Evolutionary conservation across 305 asterid genomes (phyloP).

Genomic region (Solanum hybrid): DNA sequence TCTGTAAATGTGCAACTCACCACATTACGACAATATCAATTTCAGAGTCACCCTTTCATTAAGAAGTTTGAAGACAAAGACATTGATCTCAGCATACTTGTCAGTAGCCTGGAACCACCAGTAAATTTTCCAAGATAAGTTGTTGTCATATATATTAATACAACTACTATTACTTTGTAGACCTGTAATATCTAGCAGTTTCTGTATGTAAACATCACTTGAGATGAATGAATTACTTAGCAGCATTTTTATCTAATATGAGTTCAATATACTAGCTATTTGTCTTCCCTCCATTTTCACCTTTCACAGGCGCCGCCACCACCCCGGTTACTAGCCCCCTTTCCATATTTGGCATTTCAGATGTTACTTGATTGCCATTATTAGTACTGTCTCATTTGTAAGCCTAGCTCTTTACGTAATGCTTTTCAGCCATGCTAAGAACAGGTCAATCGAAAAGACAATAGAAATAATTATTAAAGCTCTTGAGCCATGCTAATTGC

Average conservation of each 20-base stretch:
- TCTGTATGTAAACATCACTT: neutral
- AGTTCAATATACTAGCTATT: neutral
- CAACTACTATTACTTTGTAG: neutral
- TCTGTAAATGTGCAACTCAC: conserved; percentile 11
- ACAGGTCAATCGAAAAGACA: neutral
- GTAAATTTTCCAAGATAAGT: conserved; percentile 51
- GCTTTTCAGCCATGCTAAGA: neutral
- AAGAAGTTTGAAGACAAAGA: conserved; percentile 91
- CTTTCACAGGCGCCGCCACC: neutral
- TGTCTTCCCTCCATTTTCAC: neutral
- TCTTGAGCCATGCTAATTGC: neutral
- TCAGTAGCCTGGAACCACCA: conserved; percentile 76
- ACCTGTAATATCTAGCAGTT: neutral
- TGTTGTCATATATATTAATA: neutral
- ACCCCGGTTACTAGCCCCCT: neutral
- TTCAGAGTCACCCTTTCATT: conserved; percentile 82
- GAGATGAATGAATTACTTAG: neutral
- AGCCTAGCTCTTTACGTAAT: neutral
- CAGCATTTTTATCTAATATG: neutral
- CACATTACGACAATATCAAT: neutral
- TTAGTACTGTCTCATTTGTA: neutral
- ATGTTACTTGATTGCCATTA: neutral
- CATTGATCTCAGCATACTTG: conserved; percentile 74
- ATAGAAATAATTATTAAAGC: neutral
- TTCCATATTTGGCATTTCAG: neutral